phyloP scores from a whole-genome alignment of 371 early-diverging fungal species.

The Mortierella sp. region DNA sequence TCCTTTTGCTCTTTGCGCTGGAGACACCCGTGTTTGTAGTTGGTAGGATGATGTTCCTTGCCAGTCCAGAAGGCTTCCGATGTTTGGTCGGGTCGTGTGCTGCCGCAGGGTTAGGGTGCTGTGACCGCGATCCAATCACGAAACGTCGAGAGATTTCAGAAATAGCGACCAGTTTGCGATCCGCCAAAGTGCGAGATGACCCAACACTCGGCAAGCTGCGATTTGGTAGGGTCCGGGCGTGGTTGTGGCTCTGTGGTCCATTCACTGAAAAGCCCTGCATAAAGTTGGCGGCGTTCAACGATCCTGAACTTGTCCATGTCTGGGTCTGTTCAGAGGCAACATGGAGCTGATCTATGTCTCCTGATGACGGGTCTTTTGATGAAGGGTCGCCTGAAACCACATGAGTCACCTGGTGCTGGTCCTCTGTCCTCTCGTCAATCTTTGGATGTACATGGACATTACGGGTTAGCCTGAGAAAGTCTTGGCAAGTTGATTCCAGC shows the following conservation, averaged over 20 bases:
- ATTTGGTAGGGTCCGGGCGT: neutral
- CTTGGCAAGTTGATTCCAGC: no score
- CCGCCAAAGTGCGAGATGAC: conserved; percentile 1
- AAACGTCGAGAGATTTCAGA: conserved; percentile 9
- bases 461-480: no score
- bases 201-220: neutral
- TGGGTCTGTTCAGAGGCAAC: no score
- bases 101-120: no score
- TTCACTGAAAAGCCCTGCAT: neutral
- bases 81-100: conserved; percentile 5
- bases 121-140: neutral
- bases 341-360: no score
- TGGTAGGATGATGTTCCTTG: conserved; percentile 22
- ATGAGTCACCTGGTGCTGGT: no score
- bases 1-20: conserved; percentile 14
- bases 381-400: no score
- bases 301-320: neutral
- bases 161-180: conserved; percentile 5
- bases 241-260: neutral
- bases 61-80: conserved; percentile 18
- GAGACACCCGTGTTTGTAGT: neutral
- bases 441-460: no score
- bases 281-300: neutral
- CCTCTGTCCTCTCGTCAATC: no score
- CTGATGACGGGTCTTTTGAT: no score